Conservation (phyloP, 768 basidiomycete species). For the Suillus spraguei region DNA sequence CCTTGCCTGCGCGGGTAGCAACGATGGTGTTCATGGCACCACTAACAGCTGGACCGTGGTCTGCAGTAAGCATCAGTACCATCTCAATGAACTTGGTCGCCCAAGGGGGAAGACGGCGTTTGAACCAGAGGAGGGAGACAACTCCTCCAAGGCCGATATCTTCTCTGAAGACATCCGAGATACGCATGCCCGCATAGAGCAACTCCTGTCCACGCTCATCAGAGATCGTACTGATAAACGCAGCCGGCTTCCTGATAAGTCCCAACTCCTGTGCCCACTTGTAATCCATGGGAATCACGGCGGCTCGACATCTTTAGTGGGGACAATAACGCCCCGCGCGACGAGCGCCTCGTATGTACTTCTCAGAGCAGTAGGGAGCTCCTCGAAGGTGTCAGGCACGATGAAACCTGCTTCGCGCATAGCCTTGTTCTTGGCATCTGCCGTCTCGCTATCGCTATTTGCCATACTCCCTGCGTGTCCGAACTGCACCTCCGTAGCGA, state of each 20-base stretch:
- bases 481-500: slow-evolving; percentile 98
- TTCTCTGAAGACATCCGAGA: slow-evolving; percentile 98
- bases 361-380: slow-evolving; percentile 71
- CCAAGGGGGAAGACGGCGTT: slow-evolving; percentile 87
- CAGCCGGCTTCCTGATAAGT: slow-evolving; percentile 97
- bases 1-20: slow-evolving; percentile 98
- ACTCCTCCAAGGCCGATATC: slow-evolving; percentile 98
- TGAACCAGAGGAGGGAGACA: slow-evolving; percentile 96
- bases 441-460: slow-evolving; percentile 96
- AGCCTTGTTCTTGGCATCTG: slow-evolving; percentile 83
- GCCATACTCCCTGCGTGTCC: slow-evolving; percentile 99
- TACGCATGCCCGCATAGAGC: slow-evolving; percentile 98
- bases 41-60: slow-evolving; percentile 98
- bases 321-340: slow-evolving; percentile 61
- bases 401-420: slow-evolving; percentile 96
- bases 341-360: slow-evolving; percentile 87
- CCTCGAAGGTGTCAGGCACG: slow-evolving; percentile 97
- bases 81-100: slow-evolving; percentile 99
- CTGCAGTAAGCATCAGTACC: slow-evolving; percentile 98
- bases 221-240: slow-evolving; percentile 98
- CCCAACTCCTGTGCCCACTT: slow-evolving; percentile 99
- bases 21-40: slow-evolving; percentile 99
- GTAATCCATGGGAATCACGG: slow-evolving; percentile 99
- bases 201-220: slow-evolving; percentile 99
- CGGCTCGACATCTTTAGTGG: slow-evolving; percentile 80